Base-by-base conservation (phyloP, 2,329 filamentous ascomycete species). In the Xylariales sp. region DNA sequence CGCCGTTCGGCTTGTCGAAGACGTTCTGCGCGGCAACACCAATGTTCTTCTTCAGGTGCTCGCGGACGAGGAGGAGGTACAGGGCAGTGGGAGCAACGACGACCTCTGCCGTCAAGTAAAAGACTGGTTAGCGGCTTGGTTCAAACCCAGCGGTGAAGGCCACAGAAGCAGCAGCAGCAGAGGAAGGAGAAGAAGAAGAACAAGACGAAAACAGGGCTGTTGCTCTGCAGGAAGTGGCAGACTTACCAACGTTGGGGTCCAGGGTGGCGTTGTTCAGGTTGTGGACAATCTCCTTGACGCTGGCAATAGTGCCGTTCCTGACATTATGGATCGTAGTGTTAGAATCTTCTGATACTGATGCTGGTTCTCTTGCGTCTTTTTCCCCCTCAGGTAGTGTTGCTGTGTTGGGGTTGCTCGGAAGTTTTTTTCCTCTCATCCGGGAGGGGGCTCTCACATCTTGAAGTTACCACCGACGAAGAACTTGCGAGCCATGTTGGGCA, bases 391-490 rank as follows among this genome's bases (percentile, higher is more conserved):
- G 38, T 31, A 17, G 19, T 16, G 32, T 37, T n/a, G n/a, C n/a
- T n/a, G n/a, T n/a, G n/a, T n/a, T n/a, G n/a, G n/a, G n/a, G n/a
- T n/a, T n/a, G n/a, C n/a, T n/a, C n/a, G n/a, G n/a, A n/a, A n/a
- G n/a, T n/a, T n/a, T n/a, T n/a, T n/a, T n/a, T n/a, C n/a, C n/a
- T n/a, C 53, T 54, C 50, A 54, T 54, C 44, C 37, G 34, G 39
- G 36, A 24, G 44, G 48, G 38, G 25, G 65, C 77, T n/a, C n/a
- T 62, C 72, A 95, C 90, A 97, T 97, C 80, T 98, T 97, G 76
- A 97, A 97, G 84, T 98, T 98, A 63, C 90, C 90, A 68, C 90
- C 90, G 67, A 95, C 87, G 67, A 95, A 95, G 78, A 95, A 95
- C 76, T 89, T 85, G 76, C 89, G 89, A 78, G 83, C 78, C 89